Evolutionary conservation across 2,329 filamentous ascomycete genomes (phyloP).

Genomic region (Davidsoniella virescens): DNA sequence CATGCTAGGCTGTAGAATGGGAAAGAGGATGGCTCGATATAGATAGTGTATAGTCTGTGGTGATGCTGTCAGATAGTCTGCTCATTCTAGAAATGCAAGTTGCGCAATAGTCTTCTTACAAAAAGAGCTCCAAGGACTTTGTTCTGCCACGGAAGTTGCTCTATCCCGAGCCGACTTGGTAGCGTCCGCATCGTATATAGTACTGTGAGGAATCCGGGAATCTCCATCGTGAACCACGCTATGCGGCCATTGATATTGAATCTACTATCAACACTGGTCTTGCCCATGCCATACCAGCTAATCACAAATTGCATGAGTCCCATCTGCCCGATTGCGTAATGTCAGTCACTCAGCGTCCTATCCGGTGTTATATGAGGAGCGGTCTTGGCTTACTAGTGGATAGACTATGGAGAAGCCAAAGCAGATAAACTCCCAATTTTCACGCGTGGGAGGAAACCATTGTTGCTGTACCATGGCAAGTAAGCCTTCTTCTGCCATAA

Average conservation of each 20-base stretch:
- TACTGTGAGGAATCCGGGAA: slow-evolving; percentile 58
- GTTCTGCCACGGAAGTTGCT: slow-evolving; percentile 57
- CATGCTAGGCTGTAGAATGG: slow-evolving; percentile 79
- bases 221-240: slow-evolving; percentile 82
- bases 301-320: slow-evolving; percentile 57
- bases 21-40: slow-evolving; percentile 74
- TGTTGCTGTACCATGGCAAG: not conserved
- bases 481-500: not conserved
- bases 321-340: slow-evolving; percentile 32
- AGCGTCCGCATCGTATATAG: slow-evolving; percentile 64
- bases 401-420: slow-evolving; percentile 36
- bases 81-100: slow-evolving; percentile 9
- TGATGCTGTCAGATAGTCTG: not conserved
- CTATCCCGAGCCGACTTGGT: slow-evolving; percentile 39
- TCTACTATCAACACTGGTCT: slow-evolving; percentile 59
- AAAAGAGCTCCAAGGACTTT: slow-evolving; percentile 57
- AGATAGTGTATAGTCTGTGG: slow-evolving; percentile 63
- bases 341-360: slow-evolving; percentile 8
- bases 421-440: slow-evolving; percentile 39
- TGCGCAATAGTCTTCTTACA: slow-evolving; percentile 21
- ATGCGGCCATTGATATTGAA: slow-evolving; percentile 81
- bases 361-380: too few species aligned
- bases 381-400: slow-evolving; percentile 29
- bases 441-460: slow-evolving; percentile 41
- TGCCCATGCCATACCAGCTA: slow-evolving; percentile 83